Percentiles rank a stretch among this genome's conserved stretches.
Conservation (phyloP, 1,284 basidiomycete genomes). For the Papiliotrema nemorosa region DNA sequence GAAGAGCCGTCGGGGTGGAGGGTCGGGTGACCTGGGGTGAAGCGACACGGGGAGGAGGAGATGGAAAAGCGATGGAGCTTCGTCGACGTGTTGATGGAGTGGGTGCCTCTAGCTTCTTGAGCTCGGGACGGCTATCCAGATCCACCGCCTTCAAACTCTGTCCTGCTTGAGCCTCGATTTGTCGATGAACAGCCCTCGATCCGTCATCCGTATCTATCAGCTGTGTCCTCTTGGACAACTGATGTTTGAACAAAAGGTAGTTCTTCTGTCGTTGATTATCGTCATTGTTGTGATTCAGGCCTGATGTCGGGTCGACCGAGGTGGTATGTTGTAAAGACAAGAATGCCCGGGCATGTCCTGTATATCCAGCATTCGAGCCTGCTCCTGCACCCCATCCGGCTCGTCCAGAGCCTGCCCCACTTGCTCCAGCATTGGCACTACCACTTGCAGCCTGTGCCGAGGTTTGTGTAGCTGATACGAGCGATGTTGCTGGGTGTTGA, state of each 20-base stretch:
- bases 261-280: conserved; percentile 17
- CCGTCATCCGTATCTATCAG: conserved; percentile 20
- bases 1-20: conserved; percentile 2
- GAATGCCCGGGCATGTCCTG: conserved; percentile 45
- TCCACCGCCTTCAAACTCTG: conserved; percentile 4
- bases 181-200: conserved; percentile 7
- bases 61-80: conserved; percentile 20
- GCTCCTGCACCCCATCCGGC: conserved; percentile 36
- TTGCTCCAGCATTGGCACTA: conserved; percentile 5
- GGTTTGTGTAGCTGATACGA: conserved; percentile 18
- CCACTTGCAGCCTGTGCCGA: conserved; percentile 27
- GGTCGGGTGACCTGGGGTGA: conserved; percentile 4
- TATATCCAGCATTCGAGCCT: conserved; percentile 39
- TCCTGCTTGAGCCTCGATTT: conserved; percentile 5
- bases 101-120: conserved; percentile 4
- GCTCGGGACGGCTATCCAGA: not conserved
- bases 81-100: conserved; percentile 9
- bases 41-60: conserved; percentile 2
- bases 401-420: conserved; percentile 27
- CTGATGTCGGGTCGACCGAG: conserved; percentile 25
- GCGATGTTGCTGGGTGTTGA: conserved; percentile 13
- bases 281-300: conserved; percentile 15
- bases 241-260: conserved; percentile 17
- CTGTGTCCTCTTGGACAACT: conserved; percentile 8
- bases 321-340: conserved; percentile 34